Percentiles rank a stretch among this genome's conserved stretches.
Evolutionary conservation across 768 basidiomycete species (phyloP).

Genomic region (Myochromella boudieri): DNA sequence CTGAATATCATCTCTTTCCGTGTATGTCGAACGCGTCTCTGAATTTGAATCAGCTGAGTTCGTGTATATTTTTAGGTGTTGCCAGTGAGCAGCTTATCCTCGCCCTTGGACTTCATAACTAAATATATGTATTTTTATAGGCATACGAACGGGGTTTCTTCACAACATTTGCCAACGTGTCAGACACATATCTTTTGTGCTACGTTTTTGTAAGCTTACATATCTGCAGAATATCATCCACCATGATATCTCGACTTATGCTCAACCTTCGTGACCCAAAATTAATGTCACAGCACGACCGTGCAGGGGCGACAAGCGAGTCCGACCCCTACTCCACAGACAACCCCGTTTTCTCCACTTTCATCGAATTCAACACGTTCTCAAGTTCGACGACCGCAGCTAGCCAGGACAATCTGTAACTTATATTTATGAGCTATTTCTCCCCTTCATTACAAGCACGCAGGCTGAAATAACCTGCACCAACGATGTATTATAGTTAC

Average conservation of each 20-base stretch:
- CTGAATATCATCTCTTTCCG: conserved; percentile 22
- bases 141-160: conserved; percentile 21
- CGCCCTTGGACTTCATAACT: not conserved
- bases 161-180: conserved; percentile 24
- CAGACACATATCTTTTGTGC: not conserved
- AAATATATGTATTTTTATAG: not conserved
- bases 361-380: conserved; percentile 17
- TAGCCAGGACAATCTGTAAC: not conserved
- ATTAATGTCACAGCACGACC: conserved; percentile 8
- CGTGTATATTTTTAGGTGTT: conserved; percentile 11
- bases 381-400: not conserved
- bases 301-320: not conserved
- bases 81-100: conserved; percentile 9
- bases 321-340: conserved; percentile 4
- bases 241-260: conserved; percentile 31
- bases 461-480: too few species aligned
- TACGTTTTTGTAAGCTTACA: not conserved
- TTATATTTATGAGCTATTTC: not conserved
- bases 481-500: too few species aligned
- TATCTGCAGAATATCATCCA: conserved; percentile 26
- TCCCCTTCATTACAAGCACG: not conserved
- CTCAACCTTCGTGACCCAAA: conserved; percentile 31
- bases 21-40: conserved; percentile 20
- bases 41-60: not conserved
- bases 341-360: conserved; percentile 17